A percentile compares a stretch with the other conserved stretches of the same genome.
phyloP scores from a whole-genome alignment of 768 basidiomycete species.

The Dentipellis fragilis region DNA sequence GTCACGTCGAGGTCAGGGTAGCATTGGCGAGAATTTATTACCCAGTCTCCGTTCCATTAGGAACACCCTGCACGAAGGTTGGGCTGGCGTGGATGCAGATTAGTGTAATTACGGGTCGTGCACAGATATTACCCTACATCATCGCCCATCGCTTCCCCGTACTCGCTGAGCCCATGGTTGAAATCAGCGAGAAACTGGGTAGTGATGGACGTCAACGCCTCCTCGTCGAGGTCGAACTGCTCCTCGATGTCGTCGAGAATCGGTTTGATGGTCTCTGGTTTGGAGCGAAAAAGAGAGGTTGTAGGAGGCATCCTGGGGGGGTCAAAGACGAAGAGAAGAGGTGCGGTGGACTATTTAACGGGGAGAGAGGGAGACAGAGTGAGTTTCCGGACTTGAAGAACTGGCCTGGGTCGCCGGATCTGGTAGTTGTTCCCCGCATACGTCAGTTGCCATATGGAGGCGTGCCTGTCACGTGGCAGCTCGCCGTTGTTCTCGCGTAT shows the following conservation, averaged over 20 bases:
- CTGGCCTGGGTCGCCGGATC: neutral
- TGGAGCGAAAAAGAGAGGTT: conserved; percentile 4
- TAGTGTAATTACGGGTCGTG: neutral
- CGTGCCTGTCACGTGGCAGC: neutral
- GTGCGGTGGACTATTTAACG: neutral
- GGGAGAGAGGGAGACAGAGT: neutral
- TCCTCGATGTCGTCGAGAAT: conserved; percentile 54
- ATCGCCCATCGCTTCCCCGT: conserved; percentile 84
- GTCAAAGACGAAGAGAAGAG: neutral
- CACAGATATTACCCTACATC: conserved; percentile 45
- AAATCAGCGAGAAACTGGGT: conserved; percentile 77
- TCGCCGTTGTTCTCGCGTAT: conserved; percentile 14
- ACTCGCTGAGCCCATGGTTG: conserved; percentile 56
- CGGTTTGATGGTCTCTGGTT: conserved; percentile 7
- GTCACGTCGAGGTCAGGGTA: neutral
- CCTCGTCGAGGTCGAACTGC: conserved; percentile 59
- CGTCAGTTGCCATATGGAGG: neutral
- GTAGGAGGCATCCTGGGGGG: conserved; percentile 9
- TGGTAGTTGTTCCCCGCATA: neutral
- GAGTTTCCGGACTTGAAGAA: neutral
- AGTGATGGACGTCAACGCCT: conserved; percentile 59
- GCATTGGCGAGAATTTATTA: conserved; percentile 24
- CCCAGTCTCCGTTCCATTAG: conserved; percentile 92
- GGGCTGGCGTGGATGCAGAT: conserved; percentile 40
- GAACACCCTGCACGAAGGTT: conserved; percentile 91